Percentiles rank a stretch among this genome's conserved stretches.
phyloP scores from a whole-genome alignment of 176 grass and related monocot species.

The Eragrostis curvula region DNA sequence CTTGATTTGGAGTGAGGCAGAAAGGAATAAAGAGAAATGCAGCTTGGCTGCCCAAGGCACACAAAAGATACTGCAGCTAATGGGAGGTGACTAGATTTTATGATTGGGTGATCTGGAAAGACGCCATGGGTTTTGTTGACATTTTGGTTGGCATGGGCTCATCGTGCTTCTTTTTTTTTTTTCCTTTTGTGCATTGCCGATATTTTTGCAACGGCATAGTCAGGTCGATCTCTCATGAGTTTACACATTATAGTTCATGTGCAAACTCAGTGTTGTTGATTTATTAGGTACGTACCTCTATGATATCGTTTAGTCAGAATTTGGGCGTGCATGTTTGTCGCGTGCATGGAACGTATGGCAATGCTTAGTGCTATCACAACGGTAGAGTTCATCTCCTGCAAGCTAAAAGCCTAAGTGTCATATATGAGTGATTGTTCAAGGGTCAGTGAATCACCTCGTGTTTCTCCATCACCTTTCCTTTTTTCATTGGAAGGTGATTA shows the following conservation, averaged over 20 bases:
- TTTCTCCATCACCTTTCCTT: too few species aligned
- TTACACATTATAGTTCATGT: neutral
- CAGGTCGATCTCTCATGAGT: neutral
- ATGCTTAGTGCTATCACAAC: neutral
- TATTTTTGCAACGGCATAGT: constrained; percentile 15
- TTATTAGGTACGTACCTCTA: neutral
- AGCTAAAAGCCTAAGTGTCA: neutral
- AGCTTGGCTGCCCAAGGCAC: neutral
- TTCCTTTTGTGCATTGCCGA: neutral
- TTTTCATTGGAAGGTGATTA: too few species aligned
- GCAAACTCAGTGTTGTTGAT: neutral
- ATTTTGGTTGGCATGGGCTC: constrained; percentile 27
- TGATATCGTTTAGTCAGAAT: neutral
- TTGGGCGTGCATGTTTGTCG: neutral
- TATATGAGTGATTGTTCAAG: too few species aligned
- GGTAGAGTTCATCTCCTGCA: neutral
- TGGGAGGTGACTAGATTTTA: constrained; percentile 53
- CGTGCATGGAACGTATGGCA: neutral
- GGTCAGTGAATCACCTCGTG: too few species aligned
- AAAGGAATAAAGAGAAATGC: constrained; percentile 14
- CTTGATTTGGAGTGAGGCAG: constrained; percentile 16
- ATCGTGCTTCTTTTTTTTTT: neutral
- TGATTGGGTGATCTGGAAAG: constrained; percentile 53
- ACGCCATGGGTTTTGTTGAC: constrained; percentile 9
- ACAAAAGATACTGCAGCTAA: constrained; percentile 11